Conservation (phyloP, 345 rosid species). For the Eutrema heterophyllum region DNA sequence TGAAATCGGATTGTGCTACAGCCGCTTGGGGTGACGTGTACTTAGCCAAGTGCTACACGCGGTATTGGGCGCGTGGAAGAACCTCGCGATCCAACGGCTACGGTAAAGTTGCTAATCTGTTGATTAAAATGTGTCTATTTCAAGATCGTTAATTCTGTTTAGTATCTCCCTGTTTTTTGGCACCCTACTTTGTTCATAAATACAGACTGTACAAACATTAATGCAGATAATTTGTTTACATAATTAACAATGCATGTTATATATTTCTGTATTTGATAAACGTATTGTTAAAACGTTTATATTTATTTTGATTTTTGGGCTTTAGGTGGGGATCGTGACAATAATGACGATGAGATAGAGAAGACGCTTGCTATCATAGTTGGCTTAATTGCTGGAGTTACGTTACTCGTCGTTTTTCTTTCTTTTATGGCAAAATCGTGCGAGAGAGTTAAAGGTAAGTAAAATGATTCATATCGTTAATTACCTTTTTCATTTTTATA, state of each 20-base stretch:
- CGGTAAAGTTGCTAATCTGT: constrained; percentile 8
- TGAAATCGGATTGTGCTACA: constrained; percentile 54
- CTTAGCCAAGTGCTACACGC: constrained; percentile 85
- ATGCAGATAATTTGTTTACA: background rate
- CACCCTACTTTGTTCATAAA: background rate
- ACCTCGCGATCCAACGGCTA: constrained; percentile 39
- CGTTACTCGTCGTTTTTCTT: constrained; percentile 62
- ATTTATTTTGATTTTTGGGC: background rate
- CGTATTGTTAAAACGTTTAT: background rate
- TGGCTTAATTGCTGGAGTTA: constrained; percentile 83
- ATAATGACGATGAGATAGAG: constrained; percentile 68
- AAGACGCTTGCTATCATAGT: constrained; percentile 87
- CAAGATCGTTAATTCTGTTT: background rate
- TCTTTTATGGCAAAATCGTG: constrained; percentile 60
- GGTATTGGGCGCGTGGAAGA: constrained; percentile 50
- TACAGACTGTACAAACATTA: background rate
- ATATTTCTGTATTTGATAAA: background rate
- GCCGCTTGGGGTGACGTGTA: constrained; percentile 73
- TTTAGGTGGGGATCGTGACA: constrained; percentile 28
- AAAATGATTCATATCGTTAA: background rate
- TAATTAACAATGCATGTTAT: background rate
- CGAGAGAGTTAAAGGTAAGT: constrained; percentile 57
- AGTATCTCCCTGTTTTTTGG: background rate
- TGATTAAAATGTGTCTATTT: background rate
- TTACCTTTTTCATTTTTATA: background rate